These are phyloP conservation scores for Umbellularia californica DNA, from an alignment of 164 flowering plant genomes.

Conservation along the genomic window DNA sequence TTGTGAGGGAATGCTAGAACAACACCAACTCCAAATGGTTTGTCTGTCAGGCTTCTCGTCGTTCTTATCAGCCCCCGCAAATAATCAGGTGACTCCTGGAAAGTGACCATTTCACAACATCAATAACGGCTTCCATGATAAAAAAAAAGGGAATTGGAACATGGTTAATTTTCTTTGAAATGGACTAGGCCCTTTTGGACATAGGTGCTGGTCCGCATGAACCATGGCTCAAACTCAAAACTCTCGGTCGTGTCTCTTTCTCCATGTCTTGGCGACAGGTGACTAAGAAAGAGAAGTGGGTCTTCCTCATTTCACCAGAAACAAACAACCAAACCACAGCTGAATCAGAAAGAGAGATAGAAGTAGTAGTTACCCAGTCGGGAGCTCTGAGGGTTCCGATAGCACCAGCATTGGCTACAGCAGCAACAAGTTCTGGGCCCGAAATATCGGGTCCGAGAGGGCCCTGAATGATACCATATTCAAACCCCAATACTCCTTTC, in stretches of 20 bases:
- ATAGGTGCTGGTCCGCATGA: background rate
- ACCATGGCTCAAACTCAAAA: background rate
- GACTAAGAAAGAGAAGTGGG: background rate
- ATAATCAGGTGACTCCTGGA: slow-evolving; percentile 75
- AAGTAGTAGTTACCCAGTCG: slow-evolving; percentile 49
- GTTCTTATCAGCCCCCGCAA: slow-evolving; percentile 68
- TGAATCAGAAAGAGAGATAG: background rate
- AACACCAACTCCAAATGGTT: slow-evolving; percentile 83
- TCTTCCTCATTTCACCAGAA: background rate
- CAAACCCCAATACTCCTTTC: slow-evolving; percentile 84
- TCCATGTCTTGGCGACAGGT: too few relatives aligned
- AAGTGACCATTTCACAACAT: slow-evolving; percentile 7
- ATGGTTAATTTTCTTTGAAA: too few relatives aligned
- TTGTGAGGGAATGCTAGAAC: slow-evolving; percentile 79
- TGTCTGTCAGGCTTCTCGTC: slow-evolving; percentile 66
- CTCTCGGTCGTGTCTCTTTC: background rate
- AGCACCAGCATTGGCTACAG: slow-evolving; percentile 84
- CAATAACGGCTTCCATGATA: background rate
- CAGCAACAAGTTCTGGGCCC: slow-evolving; percentile 88
- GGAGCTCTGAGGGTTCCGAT: slow-evolving; percentile 82
- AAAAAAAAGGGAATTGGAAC: background rate
- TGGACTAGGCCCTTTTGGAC: background rate
- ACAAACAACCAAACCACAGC: background rate
- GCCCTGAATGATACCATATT: slow-evolving; percentile 78
- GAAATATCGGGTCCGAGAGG: slow-evolving; percentile 91